Conservation (phyloP, 2,329 filamentous ascomycete species). For the Alternaria panax region DNA sequence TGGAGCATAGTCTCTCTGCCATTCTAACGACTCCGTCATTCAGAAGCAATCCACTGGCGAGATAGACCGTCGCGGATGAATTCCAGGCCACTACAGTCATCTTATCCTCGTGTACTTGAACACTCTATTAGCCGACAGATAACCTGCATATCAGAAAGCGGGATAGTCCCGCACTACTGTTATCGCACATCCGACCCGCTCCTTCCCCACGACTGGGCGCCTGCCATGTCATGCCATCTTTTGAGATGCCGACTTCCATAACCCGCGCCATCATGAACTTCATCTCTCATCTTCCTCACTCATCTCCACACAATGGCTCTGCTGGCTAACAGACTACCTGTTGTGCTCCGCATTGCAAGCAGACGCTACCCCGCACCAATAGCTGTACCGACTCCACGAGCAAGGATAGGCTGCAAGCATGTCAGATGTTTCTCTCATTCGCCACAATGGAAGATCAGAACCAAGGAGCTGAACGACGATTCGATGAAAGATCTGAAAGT, state of each 20-base stretch:
- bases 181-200: constrained; percentile 29
- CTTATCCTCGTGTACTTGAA: neutral
- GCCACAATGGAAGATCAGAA: constrained; percentile 47
- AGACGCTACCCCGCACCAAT: constrained; percentile 31
- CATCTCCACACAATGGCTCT: constrained; percentile 24
- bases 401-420: constrained; percentile 11
- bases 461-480: constrained; percentile 59
- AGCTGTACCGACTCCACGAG: constrained; percentile 10
- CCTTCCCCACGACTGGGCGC: constrained; percentile 25
- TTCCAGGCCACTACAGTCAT: neutral
- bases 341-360: constrained; percentile 30
- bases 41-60: neutral
- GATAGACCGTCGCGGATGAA: neutral
- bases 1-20: neutral
- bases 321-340: constrained; percentile 13
- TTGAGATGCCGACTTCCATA: constrained; percentile 23
- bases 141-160: constrained; percentile 21
- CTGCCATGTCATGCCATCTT: constrained; percentile 27
- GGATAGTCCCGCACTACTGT: constrained; percentile 22
- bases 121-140: constrained; percentile 18
- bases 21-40: neutral
- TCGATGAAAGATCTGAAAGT: constrained; percentile 63
- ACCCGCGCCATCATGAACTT: constrained; percentile 13
- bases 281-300: constrained; percentile 3
- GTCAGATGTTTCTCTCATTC: constrained; percentile 41